A percentile compares a stretch with the other conserved stretches of the same genome.
Conservation (phyloP, 805 yeast species). For the Candida gorgasii region DNA sequence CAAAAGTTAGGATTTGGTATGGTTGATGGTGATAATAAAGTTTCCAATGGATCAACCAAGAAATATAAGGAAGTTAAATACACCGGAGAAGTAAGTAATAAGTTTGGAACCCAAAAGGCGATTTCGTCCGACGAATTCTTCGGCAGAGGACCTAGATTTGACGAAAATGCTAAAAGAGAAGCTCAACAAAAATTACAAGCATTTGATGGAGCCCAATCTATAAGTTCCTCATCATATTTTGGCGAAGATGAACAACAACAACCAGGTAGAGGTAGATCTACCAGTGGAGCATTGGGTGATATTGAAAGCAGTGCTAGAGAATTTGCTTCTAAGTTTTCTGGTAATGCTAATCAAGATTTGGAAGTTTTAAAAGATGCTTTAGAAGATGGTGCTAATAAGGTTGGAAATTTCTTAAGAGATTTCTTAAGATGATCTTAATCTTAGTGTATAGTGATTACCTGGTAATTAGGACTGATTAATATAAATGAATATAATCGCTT, state of each 20-base stretch:
- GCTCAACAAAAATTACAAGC: conserved; percentile 79
- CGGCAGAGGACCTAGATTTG: conserved; percentile 80
- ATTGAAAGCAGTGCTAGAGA: conserved; percentile 62
- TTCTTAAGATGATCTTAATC: conserved; percentile 51
- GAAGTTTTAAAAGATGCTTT: conserved; percentile 86
- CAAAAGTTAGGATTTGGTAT: conserved; percentile 91
- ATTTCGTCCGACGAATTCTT: conserved; percentile 94
- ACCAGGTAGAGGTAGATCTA: conserved; percentile 15
- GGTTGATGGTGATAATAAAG: conserved; percentile 63
- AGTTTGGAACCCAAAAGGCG: conserved; percentile 88
- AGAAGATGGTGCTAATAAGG: conserved; percentile 90
- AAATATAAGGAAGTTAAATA: conserved; percentile 59
- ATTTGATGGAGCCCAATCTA: conserved; percentile 84
- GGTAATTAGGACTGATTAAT: conserved; percentile 1
- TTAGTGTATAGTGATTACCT: not conserved
- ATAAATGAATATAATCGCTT: not conserved
- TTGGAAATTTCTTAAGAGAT: conserved; percentile 84
- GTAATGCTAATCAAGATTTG: conserved; percentile 85
- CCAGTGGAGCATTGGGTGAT: conserved; percentile 37
- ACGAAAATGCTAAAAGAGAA: conserved; percentile 73
- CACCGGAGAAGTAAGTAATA: conserved; percentile 72
- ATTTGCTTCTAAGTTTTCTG: conserved; percentile 65
- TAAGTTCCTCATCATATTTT: conserved; percentile 89
- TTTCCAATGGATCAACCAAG: conserved; percentile 24
- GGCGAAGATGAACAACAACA: conserved; percentile 69